Conservation (phyloP, 2,329 filamentous ascomycete species). For the Trichoderma cornu-damae region DNA sequence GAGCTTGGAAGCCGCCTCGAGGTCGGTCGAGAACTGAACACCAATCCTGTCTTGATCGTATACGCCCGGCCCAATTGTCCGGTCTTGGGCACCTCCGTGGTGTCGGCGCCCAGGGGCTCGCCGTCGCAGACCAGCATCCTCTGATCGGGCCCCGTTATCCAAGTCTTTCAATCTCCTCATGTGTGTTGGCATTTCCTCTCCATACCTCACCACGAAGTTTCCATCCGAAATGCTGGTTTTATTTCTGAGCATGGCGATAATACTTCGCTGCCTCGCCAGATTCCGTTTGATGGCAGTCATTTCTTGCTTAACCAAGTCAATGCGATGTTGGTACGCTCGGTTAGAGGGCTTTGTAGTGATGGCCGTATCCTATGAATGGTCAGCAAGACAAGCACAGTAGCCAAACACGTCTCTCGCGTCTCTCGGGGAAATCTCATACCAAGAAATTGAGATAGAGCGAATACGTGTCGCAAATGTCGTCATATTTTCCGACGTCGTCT, state of each 20-base stretch:
- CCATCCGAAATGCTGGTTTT: slow-evolving; percentile 15
- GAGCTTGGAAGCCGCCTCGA: slow-evolving; percentile 32
- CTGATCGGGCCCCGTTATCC: slow-evolving; percentile 8
- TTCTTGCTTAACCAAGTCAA: slow-evolving; percentile 40
- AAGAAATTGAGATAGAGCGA: slow-evolving; percentile 39
- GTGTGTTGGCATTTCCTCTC: slow-evolving; percentile 5
- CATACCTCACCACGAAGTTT: slow-evolving; percentile 3
- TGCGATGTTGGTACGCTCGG: slow-evolving; percentile 37
- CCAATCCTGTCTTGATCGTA: slow-evolving; percentile 25
- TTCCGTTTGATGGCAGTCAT: slow-evolving; percentile 36
- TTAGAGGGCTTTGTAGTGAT: slow-evolving; percentile 39
- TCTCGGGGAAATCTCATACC: slow-evolving; percentile 25
- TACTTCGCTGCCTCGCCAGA: slow-evolving; percentile 30
- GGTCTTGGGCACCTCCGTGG: not conserved
- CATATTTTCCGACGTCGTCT: slow-evolving; percentile 35
- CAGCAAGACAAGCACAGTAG: not conserved
- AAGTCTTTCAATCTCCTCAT: not conserved
- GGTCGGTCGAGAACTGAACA: slow-evolving; percentile 25
- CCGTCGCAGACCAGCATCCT: not conserved
- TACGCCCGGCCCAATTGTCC: slow-evolving; percentile 1
- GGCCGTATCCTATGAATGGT: slow-evolving; percentile 34
- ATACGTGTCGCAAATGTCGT: slow-evolving; percentile 40
- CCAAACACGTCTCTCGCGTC: not conserved
- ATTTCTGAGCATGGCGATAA: slow-evolving; percentile 27
- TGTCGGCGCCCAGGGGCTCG: not conserved